Percentiles rank a stretch among this genome's conserved stretches.
These are phyloP conservation scores for Phytopythium boreale DNA, from an alignment of 352 stramenopile genomes.

Conservation along the genomic window DNA sequence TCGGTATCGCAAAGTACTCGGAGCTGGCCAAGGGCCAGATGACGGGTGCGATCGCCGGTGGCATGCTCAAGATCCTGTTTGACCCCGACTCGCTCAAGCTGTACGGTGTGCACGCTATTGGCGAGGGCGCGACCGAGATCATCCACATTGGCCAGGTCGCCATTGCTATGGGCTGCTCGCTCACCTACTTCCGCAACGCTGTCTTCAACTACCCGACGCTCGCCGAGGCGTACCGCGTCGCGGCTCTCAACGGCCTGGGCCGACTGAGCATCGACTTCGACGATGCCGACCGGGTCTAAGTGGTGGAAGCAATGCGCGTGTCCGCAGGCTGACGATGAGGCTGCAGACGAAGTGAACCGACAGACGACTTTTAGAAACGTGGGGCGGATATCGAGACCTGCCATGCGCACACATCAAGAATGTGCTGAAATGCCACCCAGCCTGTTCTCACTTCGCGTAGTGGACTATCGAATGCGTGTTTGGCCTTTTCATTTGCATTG, in stretches of 20 bases:
- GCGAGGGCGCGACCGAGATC: conserved; percentile 88
- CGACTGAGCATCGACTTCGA: conserved; percentile 78
- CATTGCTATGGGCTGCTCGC: conserved; percentile 73
- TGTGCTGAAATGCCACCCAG: background rate
- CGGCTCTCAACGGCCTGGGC: conserved; percentile 81
- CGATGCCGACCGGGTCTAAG: conserved; percentile 24
- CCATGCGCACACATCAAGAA: background rate
- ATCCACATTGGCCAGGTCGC: conserved; percentile 92
- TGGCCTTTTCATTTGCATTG: background rate
- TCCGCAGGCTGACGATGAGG: too few relatives aligned
- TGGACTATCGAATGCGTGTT: background rate
- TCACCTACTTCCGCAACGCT: conserved; percentile 88
- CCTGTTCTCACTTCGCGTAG: background rate
- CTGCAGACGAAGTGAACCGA: background rate
- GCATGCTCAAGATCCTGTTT: conserved; percentile 90
- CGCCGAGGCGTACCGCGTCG: conserved; percentile 89
- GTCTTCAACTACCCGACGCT: conserved; percentile 93
- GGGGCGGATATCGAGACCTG: background rate
- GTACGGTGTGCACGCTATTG: conserved; percentile 86
- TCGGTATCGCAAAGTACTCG: conserved; percentile 84
- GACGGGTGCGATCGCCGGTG: conserved; percentile 70
- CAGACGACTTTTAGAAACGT: background rate
- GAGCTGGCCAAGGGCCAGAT: conserved; percentile 90
- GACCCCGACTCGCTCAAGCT: conserved; percentile 76
- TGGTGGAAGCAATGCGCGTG: background rate